Evolutionary conservation across 1,284 basidiomycete species (phyloP), one percentile per base, ranked within the genome.

Genomic region (Trichosporon sp.): DNA sequence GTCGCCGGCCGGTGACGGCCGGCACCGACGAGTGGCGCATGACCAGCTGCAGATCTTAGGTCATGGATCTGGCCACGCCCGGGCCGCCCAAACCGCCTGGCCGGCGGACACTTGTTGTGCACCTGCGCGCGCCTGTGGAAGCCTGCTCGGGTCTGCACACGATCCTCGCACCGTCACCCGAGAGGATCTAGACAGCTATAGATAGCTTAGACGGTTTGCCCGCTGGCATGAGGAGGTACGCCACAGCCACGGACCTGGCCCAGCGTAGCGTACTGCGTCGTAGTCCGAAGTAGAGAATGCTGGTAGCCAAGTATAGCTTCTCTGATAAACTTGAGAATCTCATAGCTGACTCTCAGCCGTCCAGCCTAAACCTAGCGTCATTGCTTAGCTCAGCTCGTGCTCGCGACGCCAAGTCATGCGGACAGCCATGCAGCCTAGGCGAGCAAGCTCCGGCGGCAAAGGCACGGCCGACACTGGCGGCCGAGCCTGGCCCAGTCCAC

Each of bases 171-270:
- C 35, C 6, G 35, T 37, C 35, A 10, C 35, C 8, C 8, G 1
- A 37, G 35, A 40, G 38, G 38, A 40, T 40, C 38, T 40, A 37
- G 38, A 11, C 26, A 26, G 26, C 26, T 26, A 26, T 26, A 26
- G 26, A 26, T 26, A 26, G 26, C 26, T 26, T 26, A 26, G 26
- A 26, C 26, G 26, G 26, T 26, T 40, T 40, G 38, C 38, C 38
- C 38, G 38, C 38, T 40, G 38, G 11, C 38, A 40, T 1, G 38
- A 40, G 38, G 35, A 10, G 6, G 6, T 37, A 10, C 35, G 40
- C 40, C 40, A 51, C 48, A 51, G 48, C 48, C 48, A 51, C 48
- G 48, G 48, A 51, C 48, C 48, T 51, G 48, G 48, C 19, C 48
- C 48, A 51, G 48, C n/a, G 16, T 21, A 54, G 51, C 21, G 19